Base-by-base conservation (phyloP, 768 basidiomycete species). In the Boletus speciosus region DNA sequence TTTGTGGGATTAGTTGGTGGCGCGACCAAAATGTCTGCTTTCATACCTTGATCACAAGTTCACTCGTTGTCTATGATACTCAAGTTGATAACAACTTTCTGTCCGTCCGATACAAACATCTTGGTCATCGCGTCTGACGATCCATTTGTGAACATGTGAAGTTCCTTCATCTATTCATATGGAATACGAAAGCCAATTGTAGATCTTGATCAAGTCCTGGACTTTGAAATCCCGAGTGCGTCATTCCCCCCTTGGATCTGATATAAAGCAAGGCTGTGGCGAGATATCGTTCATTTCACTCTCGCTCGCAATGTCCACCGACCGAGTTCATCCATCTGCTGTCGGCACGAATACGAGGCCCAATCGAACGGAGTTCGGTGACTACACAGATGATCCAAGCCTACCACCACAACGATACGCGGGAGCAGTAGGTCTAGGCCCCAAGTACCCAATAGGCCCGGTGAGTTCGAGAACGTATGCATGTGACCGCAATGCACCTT, bases 391-490 rank as follows among this genome's bases (percentile, higher is more conserved):
- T 21, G 67, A 54, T 35, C 45, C 62, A 7, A 36, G 47, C 1
- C 67, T 72, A 49, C 74, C 78, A 1, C 66, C 66, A 21, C 76
- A 79, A 57, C 59, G 57, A 42, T 78, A 80, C 49, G 74, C 76
- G 0, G 78, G 78, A 11, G 68, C 72, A 0, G 66, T 72, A 6
- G 76, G 78, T n/a, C 55, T 70, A 14, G 76, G 76, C 12, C 73
- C 71, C 8, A 67, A 74, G 12, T 73, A 71, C 43, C 63, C 58
- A 12, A 45, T 60, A 14, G 68, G 63, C 42, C 61, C 63, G 27
- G 76, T 76, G 43, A 44, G 69, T 11, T 25, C 19, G 25, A 10
- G 19, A 36, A 2, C 16, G 12, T n/a, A 36, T 4, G 11, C 12
- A 19, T 19, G 15, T 23, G 31, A 12, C 36, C 9, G 8, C 11